Conservation (phyloP, 345 rosid genomes). For the Combretum micranthum region DNA sequence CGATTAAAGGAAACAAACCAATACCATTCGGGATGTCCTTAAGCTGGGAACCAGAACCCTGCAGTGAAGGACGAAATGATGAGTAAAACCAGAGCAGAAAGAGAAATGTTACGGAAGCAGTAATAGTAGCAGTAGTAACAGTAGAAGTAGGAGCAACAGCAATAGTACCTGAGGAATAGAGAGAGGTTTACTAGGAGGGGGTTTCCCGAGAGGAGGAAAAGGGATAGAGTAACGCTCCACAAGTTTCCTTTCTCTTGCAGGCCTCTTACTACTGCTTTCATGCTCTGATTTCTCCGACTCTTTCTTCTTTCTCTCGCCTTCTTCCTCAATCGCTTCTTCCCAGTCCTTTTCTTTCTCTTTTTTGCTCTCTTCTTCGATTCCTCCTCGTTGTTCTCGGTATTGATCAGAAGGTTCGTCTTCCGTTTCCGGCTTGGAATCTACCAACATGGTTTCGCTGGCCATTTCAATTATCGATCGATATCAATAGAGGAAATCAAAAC, state of each 20-base stretch:
- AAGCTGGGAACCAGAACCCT: conserved; percentile 86
- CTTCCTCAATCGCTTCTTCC: neutral
- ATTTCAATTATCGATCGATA: neutral
- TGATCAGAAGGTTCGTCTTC: neutral
- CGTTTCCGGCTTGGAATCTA: neutral
- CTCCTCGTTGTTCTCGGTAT: neutral
- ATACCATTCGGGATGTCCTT: conserved; percentile 93
- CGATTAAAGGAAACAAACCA: neutral
- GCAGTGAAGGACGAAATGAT: conserved; percentile 12
- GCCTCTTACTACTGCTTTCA: conserved; percentile 54
- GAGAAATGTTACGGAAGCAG: neutral
- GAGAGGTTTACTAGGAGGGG: conserved; percentile 46
- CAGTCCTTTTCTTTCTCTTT: neutral
- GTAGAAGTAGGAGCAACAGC: neutral
- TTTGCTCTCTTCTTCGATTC: neutral
- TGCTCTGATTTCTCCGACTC: conserved; percentile 15
- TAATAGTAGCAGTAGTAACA: too few relatives aligned
- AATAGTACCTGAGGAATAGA: conserved; percentile 61
- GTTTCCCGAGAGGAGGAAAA: conserved; percentile 45
- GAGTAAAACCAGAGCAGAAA: neutral
- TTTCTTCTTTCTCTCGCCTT: neutral
- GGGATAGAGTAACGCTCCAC: conserved; percentile 85
- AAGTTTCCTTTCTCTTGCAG: conserved; percentile 78
- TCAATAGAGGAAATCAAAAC: neutral
- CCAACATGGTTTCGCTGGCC: conserved; percentile 7